Percentiles rank a stretch among this genome's conserved stretches.
Conservation (phyloP, 2,329 filamentous ascomycete species). For the Falciphora oryzae region DNA sequence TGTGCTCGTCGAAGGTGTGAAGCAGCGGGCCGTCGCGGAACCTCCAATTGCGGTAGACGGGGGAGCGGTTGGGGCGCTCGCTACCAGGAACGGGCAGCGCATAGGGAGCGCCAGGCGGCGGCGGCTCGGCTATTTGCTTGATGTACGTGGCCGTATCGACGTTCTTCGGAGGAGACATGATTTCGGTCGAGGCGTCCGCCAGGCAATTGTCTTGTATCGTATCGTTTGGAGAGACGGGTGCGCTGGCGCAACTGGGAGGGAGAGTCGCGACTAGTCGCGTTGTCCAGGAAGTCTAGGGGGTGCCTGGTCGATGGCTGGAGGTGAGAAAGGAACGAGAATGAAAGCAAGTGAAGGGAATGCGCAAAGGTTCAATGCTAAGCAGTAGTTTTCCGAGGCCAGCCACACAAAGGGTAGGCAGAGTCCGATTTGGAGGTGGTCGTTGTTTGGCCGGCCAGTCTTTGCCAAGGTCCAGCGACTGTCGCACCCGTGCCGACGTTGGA, state of each 20-base stretch:
- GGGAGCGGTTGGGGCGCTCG: conserved; percentile 63
- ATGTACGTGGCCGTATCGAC: conserved; percentile 34
- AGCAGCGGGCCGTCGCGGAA: conserved; percentile 67
- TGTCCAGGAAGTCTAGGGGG: not conserved
- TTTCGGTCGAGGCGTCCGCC: conserved; percentile 16
- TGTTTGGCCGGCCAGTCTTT: not conserved
- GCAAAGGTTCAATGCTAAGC: not conserved
- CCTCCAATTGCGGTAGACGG: conserved; percentile 79
- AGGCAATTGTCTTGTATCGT: not conserved
- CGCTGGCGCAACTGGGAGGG: conserved; percentile 1
- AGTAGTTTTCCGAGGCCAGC: not conserved
- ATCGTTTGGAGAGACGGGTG: not conserved
- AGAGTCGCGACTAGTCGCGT: not conserved
- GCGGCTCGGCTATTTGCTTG: conserved; percentile 52
- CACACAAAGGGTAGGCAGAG: not conserved
- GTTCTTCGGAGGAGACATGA: conserved; percentile 26
- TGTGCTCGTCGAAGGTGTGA: conserved; percentile 63
- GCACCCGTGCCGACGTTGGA: not conserved
- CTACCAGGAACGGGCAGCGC: conserved; percentile 72
- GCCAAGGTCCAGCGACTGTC: not conserved
- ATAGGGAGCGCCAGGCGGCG: conserved; percentile 71
- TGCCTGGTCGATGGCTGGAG: not conserved
- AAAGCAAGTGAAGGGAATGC: not conserved
- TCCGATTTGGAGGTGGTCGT: not conserved
- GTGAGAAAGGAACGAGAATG: not conserved